Base-by-base conservation (phyloP, 352 stramenopile genomes). In the Pythium myriotylum region DNA sequence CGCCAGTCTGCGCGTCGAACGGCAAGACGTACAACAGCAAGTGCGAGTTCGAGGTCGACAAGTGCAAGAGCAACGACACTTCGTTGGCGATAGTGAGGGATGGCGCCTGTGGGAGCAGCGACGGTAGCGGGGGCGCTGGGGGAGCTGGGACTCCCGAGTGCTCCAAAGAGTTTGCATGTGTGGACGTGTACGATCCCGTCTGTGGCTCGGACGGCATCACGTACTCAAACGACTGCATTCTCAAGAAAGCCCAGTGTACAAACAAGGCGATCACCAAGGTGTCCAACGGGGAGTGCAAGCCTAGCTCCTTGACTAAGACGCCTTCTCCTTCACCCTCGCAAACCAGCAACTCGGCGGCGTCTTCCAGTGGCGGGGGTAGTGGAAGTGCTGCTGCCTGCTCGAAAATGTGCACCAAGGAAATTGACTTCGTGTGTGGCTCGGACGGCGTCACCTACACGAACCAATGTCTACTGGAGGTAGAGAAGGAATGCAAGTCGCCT, bases 131-230 rank as follows among this genome's bases (percentile, higher is more conserved):
- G 54, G 85, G 33, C 20, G 37, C 16, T 3, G 33, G 19, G 3
- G 22, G 5, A 24, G n/a, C 19, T 26, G 61, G 37, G 16, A 62
- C 42, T 17, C 43, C 59, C 13, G 42, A 60, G 37, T 65, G 58
- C 22, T 41, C 41, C 40, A 45, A 65, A 23, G 58, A 53, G 41
- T 62, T 54, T 40, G 45, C 54, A n/a, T 52, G 54, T 16, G 27
- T 53, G 24, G 54, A 52, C 19, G 39, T 58, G 0, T 20, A 41
- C n/a, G 29, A 54, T 3, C 77, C 77, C 16, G 70, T 89, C 2
- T 89, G 80, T 45, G 77, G 54, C 22, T 88, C 80, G 10, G 67
- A 87, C 49, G 71, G 73, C 35, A 37, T 68, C 17, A 88, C 80
- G 12, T 89, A 86, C 65, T 22, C 41, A 41, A 86, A 83, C 62